A percentile compares a stretch with the other conserved stretches of the same genome.
Evolutionary conservation across 176 grass and related monocot species (phyloP).

Genomic region (Carex pumila): DNA sequence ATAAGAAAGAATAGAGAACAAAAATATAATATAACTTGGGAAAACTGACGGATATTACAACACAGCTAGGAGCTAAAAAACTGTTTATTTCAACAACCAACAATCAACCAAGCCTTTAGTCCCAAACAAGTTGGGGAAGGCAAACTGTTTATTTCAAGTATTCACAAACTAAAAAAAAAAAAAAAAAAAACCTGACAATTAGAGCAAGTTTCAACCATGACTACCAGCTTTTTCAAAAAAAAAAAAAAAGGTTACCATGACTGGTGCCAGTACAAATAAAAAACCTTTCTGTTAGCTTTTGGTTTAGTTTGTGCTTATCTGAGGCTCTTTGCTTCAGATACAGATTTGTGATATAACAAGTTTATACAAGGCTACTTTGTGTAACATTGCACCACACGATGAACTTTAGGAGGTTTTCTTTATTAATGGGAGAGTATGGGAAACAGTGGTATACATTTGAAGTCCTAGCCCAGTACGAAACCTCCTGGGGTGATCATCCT

Average conservation of each 20-base stretch:
- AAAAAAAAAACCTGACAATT: background rate
- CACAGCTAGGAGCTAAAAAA: background rate
- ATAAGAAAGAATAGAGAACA: background rate
- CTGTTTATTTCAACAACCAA: background rate
- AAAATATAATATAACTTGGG: background rate
- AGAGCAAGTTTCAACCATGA: background rate
- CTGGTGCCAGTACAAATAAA: background rate
- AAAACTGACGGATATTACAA: background rate
- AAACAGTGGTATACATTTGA: conserved; percentile 6
- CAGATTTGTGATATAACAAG: background rate
- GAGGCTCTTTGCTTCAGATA: background rate
- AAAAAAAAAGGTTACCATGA: background rate
- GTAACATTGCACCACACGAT: background rate
- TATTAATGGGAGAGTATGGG: background rate
- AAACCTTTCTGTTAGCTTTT: background rate
- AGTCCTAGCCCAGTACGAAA: background rate
- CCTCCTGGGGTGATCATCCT: conserved; percentile 1
- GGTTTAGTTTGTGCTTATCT: background rate
- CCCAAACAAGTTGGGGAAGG: too few relatives aligned
- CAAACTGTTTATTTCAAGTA: too few relatives aligned
- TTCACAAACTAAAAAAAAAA: too few relatives aligned
- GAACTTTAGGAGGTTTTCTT: background rate
- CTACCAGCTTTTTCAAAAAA: too few relatives aligned
- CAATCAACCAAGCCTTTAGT: too few relatives aligned
- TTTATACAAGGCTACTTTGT: background rate